Conservation (phyloP, 1,284 basidiomycete genomes). For the Ganoderma sp. region DNA sequence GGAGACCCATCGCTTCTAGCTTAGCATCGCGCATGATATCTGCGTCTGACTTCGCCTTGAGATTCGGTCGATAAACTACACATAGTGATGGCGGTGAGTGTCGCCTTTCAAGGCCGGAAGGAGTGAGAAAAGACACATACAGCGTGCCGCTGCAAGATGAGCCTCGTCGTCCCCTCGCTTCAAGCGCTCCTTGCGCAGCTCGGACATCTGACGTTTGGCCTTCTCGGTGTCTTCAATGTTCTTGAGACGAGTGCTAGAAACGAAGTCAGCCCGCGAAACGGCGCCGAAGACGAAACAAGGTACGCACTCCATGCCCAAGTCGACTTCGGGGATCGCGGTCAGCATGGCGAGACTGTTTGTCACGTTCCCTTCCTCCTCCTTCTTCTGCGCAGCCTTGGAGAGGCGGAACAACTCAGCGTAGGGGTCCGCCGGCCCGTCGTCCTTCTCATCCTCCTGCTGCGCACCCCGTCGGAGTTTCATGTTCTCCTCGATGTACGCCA, state of each 20-base stretch:
- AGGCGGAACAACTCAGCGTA: slow-evolving; percentile 84
- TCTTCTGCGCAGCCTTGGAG: slow-evolving; percentile 69
- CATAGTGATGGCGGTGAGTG: slow-evolving; percentile 12
- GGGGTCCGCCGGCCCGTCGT: slow-evolving; percentile 62
- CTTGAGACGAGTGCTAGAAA: slow-evolving; percentile 79
- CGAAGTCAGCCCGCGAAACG: background rate
- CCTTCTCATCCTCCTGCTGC: slow-evolving; percentile 52
- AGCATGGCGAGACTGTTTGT: slow-evolving; percentile 94
- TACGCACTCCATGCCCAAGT: slow-evolving; percentile 95
- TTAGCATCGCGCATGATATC: slow-evolving; percentile 87
- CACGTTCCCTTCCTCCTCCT: slow-evolving; percentile 86
- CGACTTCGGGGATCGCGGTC: slow-evolving; percentile 95
- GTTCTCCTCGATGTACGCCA: slow-evolving; percentile 97
- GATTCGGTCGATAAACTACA: slow-evolving; percentile 82
- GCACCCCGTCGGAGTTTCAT: slow-evolving; percentile 78
- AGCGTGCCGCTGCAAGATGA: slow-evolving; percentile 82
- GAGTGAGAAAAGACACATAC: slow-evolving; percentile 53
- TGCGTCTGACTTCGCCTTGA: slow-evolving; percentile 81
- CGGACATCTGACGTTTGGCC: slow-evolving; percentile 85
- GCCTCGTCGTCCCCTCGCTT: slow-evolving; percentile 69
- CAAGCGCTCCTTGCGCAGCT: slow-evolving; percentile 67
- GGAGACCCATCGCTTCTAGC: slow-evolving; percentile 79
- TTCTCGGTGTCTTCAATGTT: slow-evolving; percentile 98
- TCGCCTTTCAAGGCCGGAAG: background rate
- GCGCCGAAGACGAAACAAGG: background rate